phyloP scores from a whole-genome alignment of 2,329 filamentous ascomycete genomes.

The Akanthomyces dipterigenus region DNA sequence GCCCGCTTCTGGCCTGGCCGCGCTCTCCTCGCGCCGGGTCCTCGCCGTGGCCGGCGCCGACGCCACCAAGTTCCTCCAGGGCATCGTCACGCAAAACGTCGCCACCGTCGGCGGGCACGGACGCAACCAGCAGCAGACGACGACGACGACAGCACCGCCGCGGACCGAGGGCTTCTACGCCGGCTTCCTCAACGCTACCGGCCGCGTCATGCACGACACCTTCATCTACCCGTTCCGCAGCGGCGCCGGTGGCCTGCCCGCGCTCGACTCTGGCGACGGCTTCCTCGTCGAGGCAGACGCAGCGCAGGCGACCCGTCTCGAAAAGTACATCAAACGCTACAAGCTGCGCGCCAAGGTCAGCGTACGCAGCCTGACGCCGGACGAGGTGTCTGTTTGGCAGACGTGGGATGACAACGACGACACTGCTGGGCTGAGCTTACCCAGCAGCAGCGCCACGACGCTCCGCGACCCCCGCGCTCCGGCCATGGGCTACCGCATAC shows the following conservation, averaged over 20 bases:
- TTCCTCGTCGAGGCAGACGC: conserved; percentile 79
- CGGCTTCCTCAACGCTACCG: conserved; percentile 79
- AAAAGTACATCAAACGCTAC: conserved; percentile 73
- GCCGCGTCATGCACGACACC: conserved; percentile 79
- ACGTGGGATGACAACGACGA: conserved; percentile 60
- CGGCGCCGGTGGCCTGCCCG: conserved; percentile 18
- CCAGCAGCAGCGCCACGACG: conserved; percentile 23
- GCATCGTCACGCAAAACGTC: conserved; percentile 64
- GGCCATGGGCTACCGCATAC: conserved; percentile 46
- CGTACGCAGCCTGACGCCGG: conserved; percentile 57
- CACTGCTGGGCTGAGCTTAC: not conserved
- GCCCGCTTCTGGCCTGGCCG: conserved; percentile 40
- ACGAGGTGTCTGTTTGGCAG: conserved; percentile 64
- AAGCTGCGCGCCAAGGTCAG: conserved; percentile 77
- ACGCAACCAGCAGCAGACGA: not conserved
- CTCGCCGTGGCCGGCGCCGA: conserved; percentile 75
- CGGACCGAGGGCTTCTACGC: conserved; percentile 59
- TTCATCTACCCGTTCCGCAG: conserved; percentile 67
- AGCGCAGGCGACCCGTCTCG: conserved; percentile 51
- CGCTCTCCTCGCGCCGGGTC: conserved; percentile 67
- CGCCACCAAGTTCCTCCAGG: conserved; percentile 78
- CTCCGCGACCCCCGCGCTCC: conserved; percentile 48
- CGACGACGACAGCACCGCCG: conserved; percentile 15
- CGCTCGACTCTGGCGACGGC: conserved; percentile 18
- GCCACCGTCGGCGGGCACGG: conserved; percentile 28